phyloP scores from a whole-genome alignment of 345 rosid genomes.

The Eucalyptus tenuipes region DNA sequence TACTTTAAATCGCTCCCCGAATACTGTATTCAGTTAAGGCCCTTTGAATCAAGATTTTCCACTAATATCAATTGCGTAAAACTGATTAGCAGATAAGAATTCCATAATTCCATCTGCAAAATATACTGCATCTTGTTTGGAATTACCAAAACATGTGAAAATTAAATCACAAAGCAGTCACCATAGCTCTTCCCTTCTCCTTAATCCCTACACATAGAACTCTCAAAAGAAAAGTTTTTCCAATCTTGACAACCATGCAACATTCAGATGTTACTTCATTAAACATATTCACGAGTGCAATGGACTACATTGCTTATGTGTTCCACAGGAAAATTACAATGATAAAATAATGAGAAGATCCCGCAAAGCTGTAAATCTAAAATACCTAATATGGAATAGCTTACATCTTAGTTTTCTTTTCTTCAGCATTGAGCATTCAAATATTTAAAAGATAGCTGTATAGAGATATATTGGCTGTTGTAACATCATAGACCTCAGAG shows the following conservation, averaged over 20 bases:
- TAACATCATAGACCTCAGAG: not conserved
- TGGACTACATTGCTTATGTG: not conserved
- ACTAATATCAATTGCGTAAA: not conserved
- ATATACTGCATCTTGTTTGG: not conserved
- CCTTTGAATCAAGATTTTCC: not conserved
- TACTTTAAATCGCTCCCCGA: not conserved
- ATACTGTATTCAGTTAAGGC: not conserved
- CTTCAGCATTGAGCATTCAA: not conserved
- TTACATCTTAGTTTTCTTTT: not conserved
- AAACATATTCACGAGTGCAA: not conserved
- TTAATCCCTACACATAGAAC: not conserved
- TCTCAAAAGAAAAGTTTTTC: not conserved
- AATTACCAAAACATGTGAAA: not conserved
- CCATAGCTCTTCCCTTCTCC: not conserved
- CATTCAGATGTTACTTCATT: not conserved
- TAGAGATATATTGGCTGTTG: not conserved
- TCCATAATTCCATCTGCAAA: not conserved
- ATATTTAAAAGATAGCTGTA: not conserved
- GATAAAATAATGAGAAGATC: not conserved
- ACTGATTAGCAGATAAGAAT: not conserved
- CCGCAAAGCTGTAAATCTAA: not conserved
- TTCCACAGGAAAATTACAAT: not conserved
- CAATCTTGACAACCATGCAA: not conserved
- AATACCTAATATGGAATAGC: not conserved
- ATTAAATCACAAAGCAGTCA: not conserved